These are phyloP conservation scores for Pittosporum tobira DNA, from an alignment of 129 eudicot species.

Conservation along the genomic window DNA sequence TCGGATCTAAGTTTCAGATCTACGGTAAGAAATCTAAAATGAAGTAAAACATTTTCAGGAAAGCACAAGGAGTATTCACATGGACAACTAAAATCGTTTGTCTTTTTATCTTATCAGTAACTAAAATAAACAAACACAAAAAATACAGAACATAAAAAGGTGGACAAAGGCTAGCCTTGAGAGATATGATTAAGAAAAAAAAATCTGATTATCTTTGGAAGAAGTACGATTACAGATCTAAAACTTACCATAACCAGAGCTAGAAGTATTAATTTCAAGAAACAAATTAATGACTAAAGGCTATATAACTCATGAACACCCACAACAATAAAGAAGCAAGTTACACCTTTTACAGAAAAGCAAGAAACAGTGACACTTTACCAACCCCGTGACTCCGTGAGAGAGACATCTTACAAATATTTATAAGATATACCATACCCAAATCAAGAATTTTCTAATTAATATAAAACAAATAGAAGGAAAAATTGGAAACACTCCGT, in stretches of 20 bases:
- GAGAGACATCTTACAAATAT: conserved; percentile 28
- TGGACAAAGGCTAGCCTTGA: conserved; percentile 3
- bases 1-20: not conserved
- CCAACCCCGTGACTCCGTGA: conserved; percentile 39
- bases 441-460: conserved; percentile 2
- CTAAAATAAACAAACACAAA: not conserved
- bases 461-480: not conserved
- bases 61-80: too few relatives aligned
- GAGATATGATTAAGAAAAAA: not conserved
- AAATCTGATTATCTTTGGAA: not conserved
- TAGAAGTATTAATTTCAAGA: not conserved
- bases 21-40: too few relatives aligned
- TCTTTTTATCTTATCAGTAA: not conserved
- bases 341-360: conserved; percentile 26
- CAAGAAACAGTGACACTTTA: conserved; percentile 16
- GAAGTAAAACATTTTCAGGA: too few relatives aligned
- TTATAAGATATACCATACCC: conserved; percentile 24
- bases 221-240: conserved; percentile 1
- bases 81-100: conserved; percentile 1
- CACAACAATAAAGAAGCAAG: conserved; percentile 11
- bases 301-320: conserved; percentile 2
- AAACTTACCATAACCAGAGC: not conserved
- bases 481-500: not conserved
- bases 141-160: conserved; percentile 3
- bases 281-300: not conserved